These are phyloP conservation scores for Cephalotrichum gorgonifer DNA, from an alignment of 2,329 filamentous ascomycete species.

Conservation along the genomic window DNA sequence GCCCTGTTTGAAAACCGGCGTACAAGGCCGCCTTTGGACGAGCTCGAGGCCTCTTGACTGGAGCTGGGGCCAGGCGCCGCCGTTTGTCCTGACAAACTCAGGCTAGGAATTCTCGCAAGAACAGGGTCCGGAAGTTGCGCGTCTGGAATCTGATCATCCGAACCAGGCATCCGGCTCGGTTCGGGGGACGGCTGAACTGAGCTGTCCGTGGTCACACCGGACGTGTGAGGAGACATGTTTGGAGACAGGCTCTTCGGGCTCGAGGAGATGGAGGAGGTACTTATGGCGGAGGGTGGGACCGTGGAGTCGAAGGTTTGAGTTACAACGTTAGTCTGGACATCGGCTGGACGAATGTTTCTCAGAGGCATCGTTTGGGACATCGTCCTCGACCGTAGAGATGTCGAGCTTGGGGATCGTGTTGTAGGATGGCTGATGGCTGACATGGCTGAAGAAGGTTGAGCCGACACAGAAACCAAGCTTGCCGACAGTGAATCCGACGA, in stretches of 20 bases:
- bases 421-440: not conserved
- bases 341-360: conserved; percentile 32
- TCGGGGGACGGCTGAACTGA: conserved; percentile 61
- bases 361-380: conserved; percentile 9
- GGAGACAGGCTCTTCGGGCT: conserved; percentile 46
- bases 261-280: conserved; percentile 44
- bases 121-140: conserved; percentile 69
- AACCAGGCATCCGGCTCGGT: conserved; percentile 41
- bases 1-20: conserved; percentile 77
- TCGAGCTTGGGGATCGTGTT: not conserved
- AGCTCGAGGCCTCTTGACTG: conserved; percentile 25
- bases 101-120: conserved; percentile 43
- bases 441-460: conserved; percentile 3
- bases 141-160: conserved; percentile 39
- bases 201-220: conserved; percentile 45
- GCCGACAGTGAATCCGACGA: not conserved
- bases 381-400: not conserved
- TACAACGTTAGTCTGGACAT: conserved; percentile 35
- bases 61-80: conserved; percentile 10
- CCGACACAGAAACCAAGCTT: conserved; percentile 11
- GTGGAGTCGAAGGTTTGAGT: conserved; percentile 21
- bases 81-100: conserved; percentile 7
- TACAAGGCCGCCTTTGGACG: conserved; percentile 43
- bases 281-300: conserved; percentile 41
- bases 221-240: conserved; percentile 42